Percentiles rank a stretch among this genome's conserved stretches.
Evolutionary conservation across 208 protist genomes (phyloP).

Genomic region (Acanthamoeba pearcei): DNA sequence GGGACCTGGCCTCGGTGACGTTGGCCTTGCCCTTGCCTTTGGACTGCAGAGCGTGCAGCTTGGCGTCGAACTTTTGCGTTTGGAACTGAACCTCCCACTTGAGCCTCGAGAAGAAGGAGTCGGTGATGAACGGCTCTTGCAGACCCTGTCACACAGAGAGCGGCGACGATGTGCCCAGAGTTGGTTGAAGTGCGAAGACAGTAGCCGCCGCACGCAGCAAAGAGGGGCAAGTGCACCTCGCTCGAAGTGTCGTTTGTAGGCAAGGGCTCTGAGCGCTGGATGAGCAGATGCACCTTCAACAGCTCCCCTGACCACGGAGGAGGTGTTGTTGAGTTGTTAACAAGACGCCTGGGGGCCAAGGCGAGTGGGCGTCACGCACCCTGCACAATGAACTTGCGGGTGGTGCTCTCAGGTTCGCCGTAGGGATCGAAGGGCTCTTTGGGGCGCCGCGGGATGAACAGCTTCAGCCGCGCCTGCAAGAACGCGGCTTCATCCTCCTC

Average conservation of each 20-base stretch:
- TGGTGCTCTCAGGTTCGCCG: neutral
- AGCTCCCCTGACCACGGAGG: neutral
- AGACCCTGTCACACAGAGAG: neutral
- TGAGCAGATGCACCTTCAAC: conserved; percentile 52
- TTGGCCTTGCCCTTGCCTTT: conserved; percentile 41
- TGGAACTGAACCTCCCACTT: conserved; percentile 66
- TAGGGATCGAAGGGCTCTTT: conserved; percentile 45
- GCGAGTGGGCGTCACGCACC: neutral
- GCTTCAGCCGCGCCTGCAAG: conserved; percentile 49
- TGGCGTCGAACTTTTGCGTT: conserved; percentile 66
- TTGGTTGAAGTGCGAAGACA: neutral
- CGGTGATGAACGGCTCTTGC: conserved; percentile 7
- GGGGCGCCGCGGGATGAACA: conserved; percentile 31
- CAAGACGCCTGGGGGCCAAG: neutral
- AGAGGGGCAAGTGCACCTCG: neutral
- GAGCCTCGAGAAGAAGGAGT: conserved; percentile 44
- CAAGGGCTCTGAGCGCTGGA: conserved; percentile 7
- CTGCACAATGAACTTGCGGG: conserved; percentile 53
- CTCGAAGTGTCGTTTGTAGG: neutral
- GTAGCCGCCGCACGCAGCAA: neutral
- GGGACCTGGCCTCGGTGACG: conserved; percentile 43
- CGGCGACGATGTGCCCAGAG: neutral
- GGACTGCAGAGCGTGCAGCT: conserved; percentile 63
- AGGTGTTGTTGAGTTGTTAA: neutral
- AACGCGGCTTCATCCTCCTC: conserved; percentile 60